Percentiles rank a stretch among this genome's conserved stretches.
phyloP scores from a whole-genome alignment of 495 filamentous ascomycete species.

The Diplogelasinospora grovesii region DNA sequence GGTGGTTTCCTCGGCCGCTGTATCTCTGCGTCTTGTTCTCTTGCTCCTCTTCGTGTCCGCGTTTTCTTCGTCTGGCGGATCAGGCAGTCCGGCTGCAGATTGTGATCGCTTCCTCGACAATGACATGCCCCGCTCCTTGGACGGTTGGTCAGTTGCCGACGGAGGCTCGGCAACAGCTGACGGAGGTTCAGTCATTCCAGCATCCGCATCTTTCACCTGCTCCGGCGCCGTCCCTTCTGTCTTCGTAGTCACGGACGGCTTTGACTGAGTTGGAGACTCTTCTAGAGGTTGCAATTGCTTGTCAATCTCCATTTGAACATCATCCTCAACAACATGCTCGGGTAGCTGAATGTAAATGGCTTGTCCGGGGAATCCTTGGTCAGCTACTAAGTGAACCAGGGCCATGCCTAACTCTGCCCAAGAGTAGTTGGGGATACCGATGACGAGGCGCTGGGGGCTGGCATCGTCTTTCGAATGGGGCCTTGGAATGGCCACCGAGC shows the following conservation, averaged over 20 bases:
- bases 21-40: conserved; percentile 72
- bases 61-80: conserved; percentile 48
- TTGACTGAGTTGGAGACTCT: not conserved
- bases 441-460: conserved; percentile 45
- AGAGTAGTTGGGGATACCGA: conserved; percentile 25
- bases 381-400: conserved; percentile 24
- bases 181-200: conserved; percentile 4
- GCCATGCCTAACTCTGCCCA: conserved; percentile 40
- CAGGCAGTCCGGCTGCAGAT: conserved; percentile 53
- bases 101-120: conserved; percentile 55
- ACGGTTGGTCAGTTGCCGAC: conserved; percentile 11
- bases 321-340: conserved; percentile 24
- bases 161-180: conserved; percentile 2
- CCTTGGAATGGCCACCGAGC: conserved; percentile 23
- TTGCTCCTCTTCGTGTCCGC: conserved; percentile 71
- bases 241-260: not conserved
- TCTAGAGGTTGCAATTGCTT: conserved; percentile 21
- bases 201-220: conserved; percentile 8
- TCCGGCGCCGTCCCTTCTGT: conserved; percentile 9
- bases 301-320: conserved; percentile 35
- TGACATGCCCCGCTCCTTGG: conserved; percentile 25
- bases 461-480: conserved; percentile 39
- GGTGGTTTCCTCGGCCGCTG: conserved; percentile 61
- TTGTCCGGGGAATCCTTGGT: conserved; percentile 25
- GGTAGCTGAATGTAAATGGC: conserved; percentile 31